A percentile compares a stretch with the other conserved stretches of the same genome.
Conservation (phyloP, 495 filamentous ascomycete genomes). For the Penicillium daleae region DNA sequence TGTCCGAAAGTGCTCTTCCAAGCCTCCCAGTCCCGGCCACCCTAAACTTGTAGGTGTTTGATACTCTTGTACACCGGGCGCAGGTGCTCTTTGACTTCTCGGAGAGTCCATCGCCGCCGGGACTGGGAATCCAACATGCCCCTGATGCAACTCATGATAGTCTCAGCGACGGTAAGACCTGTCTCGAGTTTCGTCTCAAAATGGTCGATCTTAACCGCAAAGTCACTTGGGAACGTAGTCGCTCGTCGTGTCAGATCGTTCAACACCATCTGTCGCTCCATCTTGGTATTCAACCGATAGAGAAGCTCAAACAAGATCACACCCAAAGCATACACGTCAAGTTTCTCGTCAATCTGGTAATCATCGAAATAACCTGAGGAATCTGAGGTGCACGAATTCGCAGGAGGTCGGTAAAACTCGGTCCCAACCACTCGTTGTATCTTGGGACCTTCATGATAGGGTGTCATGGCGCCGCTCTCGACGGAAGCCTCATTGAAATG, state of each 20-base stretch:
- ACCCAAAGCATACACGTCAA: slow-evolving; percentile 58
- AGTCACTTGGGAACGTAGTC: slow-evolving; percentile 40
- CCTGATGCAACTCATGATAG: slow-evolving; percentile 44
- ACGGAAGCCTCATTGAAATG: slow-evolving; percentile 36
- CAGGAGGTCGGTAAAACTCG: slow-evolving; percentile 52
- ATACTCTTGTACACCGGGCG: slow-evolving; percentile 29
- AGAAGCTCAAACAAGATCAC: slow-evolving; percentile 58
- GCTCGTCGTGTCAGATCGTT: slow-evolving; percentile 43
- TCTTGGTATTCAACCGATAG: slow-evolving; percentile 55
- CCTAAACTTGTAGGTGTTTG: slow-evolving; percentile 14
- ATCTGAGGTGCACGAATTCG: slow-evolving; percentile 13
- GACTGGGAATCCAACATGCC: slow-evolving; percentile 52
- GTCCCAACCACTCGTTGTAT: slow-evolving; percentile 48
- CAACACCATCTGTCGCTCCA: slow-evolving; percentile 57
- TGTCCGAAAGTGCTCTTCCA: neutral
- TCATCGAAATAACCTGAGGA: slow-evolving; percentile 18
- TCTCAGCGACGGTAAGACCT: slow-evolving; percentile 39
- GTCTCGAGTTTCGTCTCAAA: slow-evolving; percentile 34
- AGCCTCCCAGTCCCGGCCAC: neutral
- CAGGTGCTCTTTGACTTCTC: slow-evolving; percentile 36
- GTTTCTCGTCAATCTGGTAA: slow-evolving; percentile 53
- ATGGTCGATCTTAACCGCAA: slow-evolving; percentile 42
- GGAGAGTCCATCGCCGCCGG: slow-evolving; percentile 44
- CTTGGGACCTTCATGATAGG: slow-evolving; percentile 25
- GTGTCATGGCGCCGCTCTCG: slow-evolving; percentile 19